Percentiles rank a stretch among this genome's conserved stretches.
phyloP scores from a whole-genome alignment of 1,284 basidiomycete species.

The Microbotryum violaceum region DNA sequence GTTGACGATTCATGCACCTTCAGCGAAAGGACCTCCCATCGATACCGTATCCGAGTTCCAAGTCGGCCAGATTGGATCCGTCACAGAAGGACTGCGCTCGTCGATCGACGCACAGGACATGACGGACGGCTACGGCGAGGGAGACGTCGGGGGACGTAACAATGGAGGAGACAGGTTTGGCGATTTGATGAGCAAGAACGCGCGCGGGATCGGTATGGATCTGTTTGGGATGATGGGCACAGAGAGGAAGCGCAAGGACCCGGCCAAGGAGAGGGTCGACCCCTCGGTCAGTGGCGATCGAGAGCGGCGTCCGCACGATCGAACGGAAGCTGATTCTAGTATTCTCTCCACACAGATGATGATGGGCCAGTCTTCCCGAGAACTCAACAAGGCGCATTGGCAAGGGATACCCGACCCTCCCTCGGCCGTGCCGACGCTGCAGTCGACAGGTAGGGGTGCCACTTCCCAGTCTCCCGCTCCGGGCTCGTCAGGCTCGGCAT shows the following conservation, averaged over 20 bases:
- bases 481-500: constrained; percentile 84
- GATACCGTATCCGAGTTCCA: constrained; percentile 30
- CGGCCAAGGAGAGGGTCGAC: constrained; percentile 54
- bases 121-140: constrained; percentile 64
- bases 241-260: constrained; percentile 60
- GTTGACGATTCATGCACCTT: not conserved
- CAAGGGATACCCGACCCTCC: constrained; percentile 56
- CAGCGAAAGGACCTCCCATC: constrained; percentile 11
- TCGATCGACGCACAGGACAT: constrained; percentile 35
- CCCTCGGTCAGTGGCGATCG: constrained; percentile 42
- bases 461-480: constrained; percentile 50
- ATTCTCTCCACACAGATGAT: constrained; percentile 26
- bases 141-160: constrained; percentile 43
- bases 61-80: constrained; percentile 12
- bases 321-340: too few relatives aligned
- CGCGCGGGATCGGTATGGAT: constrained; percentile 46
- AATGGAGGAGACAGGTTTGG: constrained; percentile 24
- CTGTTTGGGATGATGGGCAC: constrained; percentile 79
- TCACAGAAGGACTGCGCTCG: not conserved
- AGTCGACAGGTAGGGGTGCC: constrained; percentile 34
- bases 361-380: constrained; percentile 48
- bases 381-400: constrained; percentile 57
- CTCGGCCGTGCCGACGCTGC: constrained; percentile 45
- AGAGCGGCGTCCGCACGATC: too few relatives aligned
- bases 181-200: not conserved